Base-by-base conservation (phyloP, 345 rosid genomes). In the Carallia pectinifolia region DNA sequence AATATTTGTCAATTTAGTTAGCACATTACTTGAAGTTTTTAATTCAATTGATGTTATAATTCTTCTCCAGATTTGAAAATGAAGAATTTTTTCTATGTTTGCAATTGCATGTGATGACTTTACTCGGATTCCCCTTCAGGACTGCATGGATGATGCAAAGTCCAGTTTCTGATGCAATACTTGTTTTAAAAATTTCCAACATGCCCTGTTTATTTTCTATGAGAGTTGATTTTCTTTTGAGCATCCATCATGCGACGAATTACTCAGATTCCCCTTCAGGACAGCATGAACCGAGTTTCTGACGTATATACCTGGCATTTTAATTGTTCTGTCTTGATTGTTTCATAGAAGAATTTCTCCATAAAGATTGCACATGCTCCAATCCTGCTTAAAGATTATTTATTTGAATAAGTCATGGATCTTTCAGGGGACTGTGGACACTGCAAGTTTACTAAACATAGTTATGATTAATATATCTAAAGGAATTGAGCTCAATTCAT, bases 261-360 rank as follows among this genome's bases (percentile, higher is more conserved):
- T 78, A 74, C 87, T 85, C 81, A 86, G 93, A 85, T 88, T 90
- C 87, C 93, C 88, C 89, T 88, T 85, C 86, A 77, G 81, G 84
- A 73, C 85, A 62, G 67, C 23, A 17, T 85, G 90, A 10, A 63
- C 86, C 82, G 87, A 91, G 95, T 63, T 70, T 84, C 87, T 68
- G 89, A 85, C 81, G 81, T 82, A 59, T 56, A 0, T n/a, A 19
- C 2, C 5, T 29, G 7, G 3, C 9, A 1, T 16, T 47, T 31
- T 48, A 6, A 29, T 15, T 9, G 4, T 9, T 23, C 6, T 19
- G 18, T 3, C 2, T 48, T 3, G 5, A 2, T 6, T 8, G 23
- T 18, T 55, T 37, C 31, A 23, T 44, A 12, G 3, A 44, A 15
- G 50, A 44, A 10, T 44, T 44, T 44, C 16, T 15, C 50, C 50